These are phyloP conservation scores for Endoconidiophora polonica DNA, from an alignment of 2,329 filamentous ascomycete species.

Conservation along the genomic window DNA sequence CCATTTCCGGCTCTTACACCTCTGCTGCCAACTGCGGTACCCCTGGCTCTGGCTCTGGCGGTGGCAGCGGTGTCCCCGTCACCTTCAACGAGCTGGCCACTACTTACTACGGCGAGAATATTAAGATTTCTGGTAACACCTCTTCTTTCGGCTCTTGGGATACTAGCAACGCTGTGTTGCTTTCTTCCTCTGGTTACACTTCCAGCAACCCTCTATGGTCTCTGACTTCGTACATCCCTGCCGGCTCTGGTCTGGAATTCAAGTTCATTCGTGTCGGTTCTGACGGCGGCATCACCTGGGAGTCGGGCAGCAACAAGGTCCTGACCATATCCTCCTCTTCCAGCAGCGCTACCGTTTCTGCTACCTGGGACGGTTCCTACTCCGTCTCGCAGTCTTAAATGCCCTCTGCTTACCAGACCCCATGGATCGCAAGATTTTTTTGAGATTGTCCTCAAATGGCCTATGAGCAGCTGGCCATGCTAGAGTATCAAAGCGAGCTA, in stretches of 20 bases:
- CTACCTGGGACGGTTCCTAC: conserved; percentile 20
- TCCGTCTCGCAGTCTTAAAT: conserved; percentile 3
- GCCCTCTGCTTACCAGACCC: too few relatives aligned
- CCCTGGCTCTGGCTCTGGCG: conserved; percentile 14
- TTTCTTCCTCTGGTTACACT: conserved; percentile 45
- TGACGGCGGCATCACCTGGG: conserved; percentile 44
- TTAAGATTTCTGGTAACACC: conserved; percentile 47
- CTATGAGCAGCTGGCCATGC: too few relatives aligned
- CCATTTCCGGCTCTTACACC: conserved; percentile 33
- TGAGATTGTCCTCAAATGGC: too few relatives aligned
- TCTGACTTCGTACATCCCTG: conserved; percentile 34
- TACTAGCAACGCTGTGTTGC: conserved; percentile 31
- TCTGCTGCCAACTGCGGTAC: conserved; percentile 19
- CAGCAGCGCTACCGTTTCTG: conserved; percentile 17
- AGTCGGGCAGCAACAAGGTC: conserved; percentile 38
- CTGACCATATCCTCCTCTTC: conserved; percentile 21
- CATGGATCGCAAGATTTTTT: too few relatives aligned
- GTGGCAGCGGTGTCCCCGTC: conserved; percentile 21
- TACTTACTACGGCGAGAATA: conserved; percentile 43
- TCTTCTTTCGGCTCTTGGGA: conserved; percentile 47
- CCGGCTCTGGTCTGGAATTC: conserved; percentile 43
- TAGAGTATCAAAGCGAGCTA: too few relatives aligned
- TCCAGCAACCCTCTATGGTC: conserved; percentile 44
- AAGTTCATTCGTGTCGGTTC: conserved; percentile 48
- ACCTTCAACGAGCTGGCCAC: conserved; percentile 43